Evolutionary conservation across 306 rosid species (phyloP), one percentile per base, ranked within the genome.

Genomic region (Trifolium repens): DNA sequence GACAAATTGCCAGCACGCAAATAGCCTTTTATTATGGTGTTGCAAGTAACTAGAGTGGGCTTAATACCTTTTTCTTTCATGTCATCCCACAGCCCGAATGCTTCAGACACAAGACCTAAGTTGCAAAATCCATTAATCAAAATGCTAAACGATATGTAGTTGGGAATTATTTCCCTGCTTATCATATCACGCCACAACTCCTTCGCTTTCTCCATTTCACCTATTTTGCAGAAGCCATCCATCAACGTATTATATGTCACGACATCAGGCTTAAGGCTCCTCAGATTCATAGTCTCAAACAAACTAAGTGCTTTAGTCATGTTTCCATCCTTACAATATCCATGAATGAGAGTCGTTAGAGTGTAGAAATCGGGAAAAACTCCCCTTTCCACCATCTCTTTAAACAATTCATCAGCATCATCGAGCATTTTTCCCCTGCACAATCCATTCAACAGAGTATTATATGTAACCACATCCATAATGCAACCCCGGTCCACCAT

Each of bases 381-480:
- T 64, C 96, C 97, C 78, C 96, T 86, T 78, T 91, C 96, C 67
- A 86, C 64, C 97, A 94, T 94, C 88, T 91, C 96, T 77, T 81
- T 83, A 65, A 85, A 90, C 61, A 94, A 76, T 69, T 52, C 75
- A 76, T 90, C 93, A 15, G 98, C 96, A 39, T 94, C 94, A 66
- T 17, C 80, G 16, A 90, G 89, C 98, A 90, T 86, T 81, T 77
- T 87, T 71, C 77, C 89, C 87, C 84, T 77, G 52, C 93, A 89
- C 85, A 94, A 60, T 19, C 97, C 98, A 84, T 91, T 90, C 89
- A 94, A 79, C 69, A 91, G 76, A 49, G 94, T 85, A 68, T 91
- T 91, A 71, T 91, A 91, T 0, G 90, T 85, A 64, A 94, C 89
- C 65, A 91, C 93, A 76, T 94, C 98, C 88, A 91, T 67, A 61